Evolutionary conservation across 225 moss, liverwort and hornwort species (phyloP).

Genomic region (Antitrichia curtipendula): DNA sequence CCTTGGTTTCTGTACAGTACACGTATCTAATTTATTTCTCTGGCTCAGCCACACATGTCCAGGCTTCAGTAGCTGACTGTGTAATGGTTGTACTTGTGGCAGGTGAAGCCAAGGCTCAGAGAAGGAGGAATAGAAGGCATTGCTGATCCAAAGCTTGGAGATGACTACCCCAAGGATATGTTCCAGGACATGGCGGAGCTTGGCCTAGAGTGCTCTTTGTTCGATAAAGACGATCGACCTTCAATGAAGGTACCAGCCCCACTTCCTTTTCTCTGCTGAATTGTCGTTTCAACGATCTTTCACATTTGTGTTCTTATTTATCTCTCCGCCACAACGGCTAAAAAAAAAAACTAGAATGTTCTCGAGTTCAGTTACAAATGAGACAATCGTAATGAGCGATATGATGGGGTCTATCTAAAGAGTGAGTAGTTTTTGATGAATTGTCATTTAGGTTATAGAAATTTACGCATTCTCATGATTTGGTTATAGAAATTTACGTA

Average conservation of each 20-base stretch:
- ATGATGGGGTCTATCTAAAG: not conserved
- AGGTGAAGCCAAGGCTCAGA: slow-evolving; percentile 11
- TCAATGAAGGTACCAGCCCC: slow-evolving; percentile 20
- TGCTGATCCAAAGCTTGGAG: slow-evolving; percentile 17
- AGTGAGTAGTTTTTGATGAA: not conserved
- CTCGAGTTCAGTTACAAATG: not conserved
- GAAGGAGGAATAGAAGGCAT: slow-evolving; percentile 19
- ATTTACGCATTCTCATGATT: not conserved
- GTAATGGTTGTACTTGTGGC: not conserved
- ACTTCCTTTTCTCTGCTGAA: not conserved
- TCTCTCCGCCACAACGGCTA: no score
- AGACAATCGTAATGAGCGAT: not conserved
- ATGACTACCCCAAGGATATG: slow-evolving; percentile 12
- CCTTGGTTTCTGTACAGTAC: not conserved
- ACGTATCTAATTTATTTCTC: not conserved
- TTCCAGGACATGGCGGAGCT: slow-evolving; percentile 18
- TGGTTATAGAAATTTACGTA: no score
- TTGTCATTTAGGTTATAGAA: not conserved
- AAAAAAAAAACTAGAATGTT: not conserved
- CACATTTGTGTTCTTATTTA: not conserved
- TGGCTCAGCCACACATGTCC: not conserved
- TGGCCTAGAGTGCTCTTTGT: slow-evolving; percentile 10
- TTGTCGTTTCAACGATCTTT: not conserved
- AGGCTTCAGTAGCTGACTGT: not conserved
- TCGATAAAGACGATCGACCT: slow-evolving; percentile 15